phyloP scores from a whole-genome alignment of 495 filamentous ascomycete species.

The Pseudevernia furfuracea region DNA sequence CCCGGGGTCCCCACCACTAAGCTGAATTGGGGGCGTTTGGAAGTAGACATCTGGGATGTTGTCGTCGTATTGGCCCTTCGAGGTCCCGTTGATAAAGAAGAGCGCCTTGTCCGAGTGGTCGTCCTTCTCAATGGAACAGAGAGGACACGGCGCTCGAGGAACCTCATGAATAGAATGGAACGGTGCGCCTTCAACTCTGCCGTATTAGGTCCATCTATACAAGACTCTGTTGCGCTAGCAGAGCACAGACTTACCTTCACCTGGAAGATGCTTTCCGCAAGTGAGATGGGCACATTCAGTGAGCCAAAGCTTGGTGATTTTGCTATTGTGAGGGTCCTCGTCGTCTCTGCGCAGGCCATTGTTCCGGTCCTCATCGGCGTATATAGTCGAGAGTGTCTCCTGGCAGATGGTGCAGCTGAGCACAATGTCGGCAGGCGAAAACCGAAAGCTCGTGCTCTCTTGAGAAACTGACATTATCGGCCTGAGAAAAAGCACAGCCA shows the following conservation, averaged over 20 bases:
- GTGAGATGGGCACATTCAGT: conserved; percentile 39
- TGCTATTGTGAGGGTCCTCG: conserved; percentile 24
- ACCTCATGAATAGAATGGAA: conserved; percentile 33
- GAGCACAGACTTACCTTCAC: conserved; percentile 31
- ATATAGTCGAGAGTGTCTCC: conserved; percentile 33
- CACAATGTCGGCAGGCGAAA: conserved; percentile 31
- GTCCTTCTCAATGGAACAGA: conserved; percentile 30
- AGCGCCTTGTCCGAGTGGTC: conserved; percentile 32
- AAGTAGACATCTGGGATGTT: conserved; percentile 35
- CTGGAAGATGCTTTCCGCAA: conserved; percentile 38
- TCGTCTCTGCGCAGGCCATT: conserved; percentile 30
- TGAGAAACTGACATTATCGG: not conserved
- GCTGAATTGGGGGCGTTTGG: conserved; percentile 31
- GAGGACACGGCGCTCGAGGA: conserved; percentile 37
- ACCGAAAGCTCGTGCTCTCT: not conserved
- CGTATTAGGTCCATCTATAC: not conserved
- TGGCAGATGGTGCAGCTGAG: conserved; percentile 39
- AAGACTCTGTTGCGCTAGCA: not conserved
- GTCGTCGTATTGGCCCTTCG: conserved; percentile 32
- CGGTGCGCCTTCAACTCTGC: conserved; percentile 30
- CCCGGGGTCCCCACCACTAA: conserved; percentile 26
- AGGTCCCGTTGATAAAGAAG: conserved; percentile 34
- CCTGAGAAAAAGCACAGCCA: not conserved
- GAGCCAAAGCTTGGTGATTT: conserved; percentile 37
- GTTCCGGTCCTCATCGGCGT: conserved; percentile 28